A percentile compares a stretch with the other conserved stretches of the same genome.
Evolutionary conservation across 2,329 filamentous ascomycete species (phyloP).

Genomic region (Penicillium expansum): DNA sequence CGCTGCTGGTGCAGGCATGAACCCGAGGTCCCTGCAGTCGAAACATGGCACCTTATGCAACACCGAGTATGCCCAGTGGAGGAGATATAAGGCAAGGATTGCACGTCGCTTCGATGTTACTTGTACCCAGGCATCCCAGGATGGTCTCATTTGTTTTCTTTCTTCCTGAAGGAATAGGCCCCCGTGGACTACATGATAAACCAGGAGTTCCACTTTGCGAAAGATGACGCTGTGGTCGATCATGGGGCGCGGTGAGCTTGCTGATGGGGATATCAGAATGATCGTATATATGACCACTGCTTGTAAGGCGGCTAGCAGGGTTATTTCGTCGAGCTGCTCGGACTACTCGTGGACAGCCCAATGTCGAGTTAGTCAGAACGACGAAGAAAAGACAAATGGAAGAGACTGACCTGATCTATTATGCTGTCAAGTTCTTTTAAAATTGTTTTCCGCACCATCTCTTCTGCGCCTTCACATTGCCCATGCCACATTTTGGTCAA

Average conservation of each 20-base stretch:
- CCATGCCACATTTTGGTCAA: constrained; percentile 41
- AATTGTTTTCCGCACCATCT: constrained; percentile 34
- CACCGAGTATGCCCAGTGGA: constrained; percentile 43
- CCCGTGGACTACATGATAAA: constrained; percentile 31
- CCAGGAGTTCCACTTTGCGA: constrained; percentile 31
- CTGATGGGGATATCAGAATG: constrained; percentile 40
- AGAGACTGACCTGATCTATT: constrained; percentile 28
- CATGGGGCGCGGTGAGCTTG: constrained; percentile 17
- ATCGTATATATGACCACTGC: constrained; percentile 39
- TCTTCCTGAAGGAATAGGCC: constrained; percentile 40
- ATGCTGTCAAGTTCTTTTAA: constrained; percentile 34
- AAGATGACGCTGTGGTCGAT: constrained; percentile 24
- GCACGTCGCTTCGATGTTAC: constrained; percentile 57
- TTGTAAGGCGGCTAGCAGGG: constrained; percentile 38
- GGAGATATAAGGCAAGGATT: constrained; percentile 35
- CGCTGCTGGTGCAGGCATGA: constrained; percentile 40
- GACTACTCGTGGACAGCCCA: constrained; percentile 19
- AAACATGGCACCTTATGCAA: constrained; percentile 35
- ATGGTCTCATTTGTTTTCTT: constrained; percentile 28
- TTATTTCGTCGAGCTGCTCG: constrained; percentile 31
- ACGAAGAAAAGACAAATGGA: constrained; percentile 13
- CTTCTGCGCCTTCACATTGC: constrained; percentile 28
- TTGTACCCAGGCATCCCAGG: constrained; percentile 43
- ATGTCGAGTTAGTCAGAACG: not conserved
- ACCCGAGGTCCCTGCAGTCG: constrained; percentile 37